phyloP scores from a whole-genome alignment of 495 filamentous ascomycete species.

The Aspergillus baeticus region DNA sequence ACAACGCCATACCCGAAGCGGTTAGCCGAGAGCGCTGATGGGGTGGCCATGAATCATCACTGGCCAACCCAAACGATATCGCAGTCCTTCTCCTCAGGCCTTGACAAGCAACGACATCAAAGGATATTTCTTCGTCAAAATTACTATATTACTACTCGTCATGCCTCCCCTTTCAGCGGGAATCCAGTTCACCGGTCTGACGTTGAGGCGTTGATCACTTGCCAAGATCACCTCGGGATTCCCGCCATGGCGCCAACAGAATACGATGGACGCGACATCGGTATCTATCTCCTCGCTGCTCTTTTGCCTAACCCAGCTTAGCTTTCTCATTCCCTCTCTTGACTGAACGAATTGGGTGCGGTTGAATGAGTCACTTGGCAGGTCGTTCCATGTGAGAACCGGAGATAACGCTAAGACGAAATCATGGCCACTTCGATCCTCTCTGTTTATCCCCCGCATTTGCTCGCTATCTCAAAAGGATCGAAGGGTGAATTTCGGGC shows the following conservation, averaged over 20 bases:
- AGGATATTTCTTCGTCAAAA: not conserved
- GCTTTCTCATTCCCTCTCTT: not conserved
- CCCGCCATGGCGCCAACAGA: not conserved
- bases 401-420: too few relatives aligned
- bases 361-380: too few relatives aligned
- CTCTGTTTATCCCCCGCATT: too few relatives aligned
- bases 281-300: not conserved
- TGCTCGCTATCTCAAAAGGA: too few relatives aligned
- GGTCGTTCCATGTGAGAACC: too few relatives aligned
- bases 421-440: too few relatives aligned
- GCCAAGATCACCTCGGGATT: not conserved
- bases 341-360: too few relatives aligned
- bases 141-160: slow-evolving; percentile 1
- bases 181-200: not conserved
- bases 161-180: not conserved
- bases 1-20: slow-evolving; percentile 33
- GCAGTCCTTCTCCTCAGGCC: slow-evolving; percentile 7
- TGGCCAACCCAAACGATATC: slow-evolving; percentile 7
- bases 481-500: too few relatives aligned
- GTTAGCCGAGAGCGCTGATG: slow-evolving; percentile 7
- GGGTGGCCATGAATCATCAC: slow-evolving; percentile 20
- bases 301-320: not conserved
- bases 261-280: not conserved
- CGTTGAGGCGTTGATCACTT: not conserved
- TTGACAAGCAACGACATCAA: not conserved